phyloP scores from a whole-genome alignment of 208 protist genomes.

The Zelonia costaricensis region DNA sequence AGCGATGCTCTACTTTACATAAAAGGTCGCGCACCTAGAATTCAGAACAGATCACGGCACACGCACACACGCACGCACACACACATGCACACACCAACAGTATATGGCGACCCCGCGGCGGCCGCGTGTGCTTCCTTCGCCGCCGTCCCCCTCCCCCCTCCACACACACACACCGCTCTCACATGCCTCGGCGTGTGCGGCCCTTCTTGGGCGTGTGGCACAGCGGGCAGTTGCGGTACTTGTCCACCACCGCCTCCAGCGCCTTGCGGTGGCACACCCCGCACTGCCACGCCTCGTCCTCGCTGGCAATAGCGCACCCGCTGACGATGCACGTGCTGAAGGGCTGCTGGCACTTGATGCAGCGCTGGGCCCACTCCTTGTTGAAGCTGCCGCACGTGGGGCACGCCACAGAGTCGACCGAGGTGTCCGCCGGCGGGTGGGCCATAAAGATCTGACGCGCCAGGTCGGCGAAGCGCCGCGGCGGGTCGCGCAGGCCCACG shows the following conservation, averaged over 20 bases:
- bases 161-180: background rate
- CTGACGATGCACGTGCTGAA: conserved; percentile 90
- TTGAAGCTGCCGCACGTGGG: conserved; percentile 83
- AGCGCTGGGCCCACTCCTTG: conserved; percentile 90
- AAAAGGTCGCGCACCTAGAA: too few relatives aligned
- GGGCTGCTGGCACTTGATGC: conserved; percentile 76
- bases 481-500: conserved; percentile 65
- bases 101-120: too few relatives aligned
- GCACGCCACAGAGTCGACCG: conserved; percentile 74
- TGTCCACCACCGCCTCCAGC: conserved; percentile 69
- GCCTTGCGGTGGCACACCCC: conserved; percentile 83
- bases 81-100: conserved; percentile 6
- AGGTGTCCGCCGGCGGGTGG: conserved; percentile 84
- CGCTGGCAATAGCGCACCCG: conserved; percentile 71
- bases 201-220: conserved; percentile 87
- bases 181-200: conserved; percentile 34
- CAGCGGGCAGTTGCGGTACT: conserved; percentile 89
- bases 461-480: conserved; percentile 87
- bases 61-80: background rate
- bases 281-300: conserved; percentile 82
- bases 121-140: background rate
- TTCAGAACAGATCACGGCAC: too few relatives aligned
- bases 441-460: conserved; percentile 92
- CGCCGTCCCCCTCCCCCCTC: background rate
- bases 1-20: background rate